Percentiles rank a stretch among this genome's conserved stretches.
Evolutionary conservation across 2,329 filamentous ascomycete species (phyloP).

Genomic region (Neofusicoccum ribis): DNA sequence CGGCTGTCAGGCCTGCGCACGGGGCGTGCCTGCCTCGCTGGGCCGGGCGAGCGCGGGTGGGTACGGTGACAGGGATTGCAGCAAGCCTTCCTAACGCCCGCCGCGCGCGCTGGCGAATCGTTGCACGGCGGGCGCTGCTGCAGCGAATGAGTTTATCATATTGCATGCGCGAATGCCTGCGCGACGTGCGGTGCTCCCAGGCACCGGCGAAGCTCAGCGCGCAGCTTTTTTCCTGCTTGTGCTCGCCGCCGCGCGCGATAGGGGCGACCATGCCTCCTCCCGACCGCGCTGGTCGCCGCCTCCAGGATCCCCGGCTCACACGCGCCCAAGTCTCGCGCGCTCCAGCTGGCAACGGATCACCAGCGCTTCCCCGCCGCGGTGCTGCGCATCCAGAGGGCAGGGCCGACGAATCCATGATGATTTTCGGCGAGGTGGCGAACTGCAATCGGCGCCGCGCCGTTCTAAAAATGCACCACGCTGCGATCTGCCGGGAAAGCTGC

Average conservation of each 20-base stretch:
- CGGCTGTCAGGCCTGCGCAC: slow-evolving; percentile 20
- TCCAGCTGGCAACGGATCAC: slow-evolving; percentile 6
- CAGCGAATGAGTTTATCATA: slow-evolving; percentile 15
- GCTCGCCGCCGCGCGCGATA: neutral
- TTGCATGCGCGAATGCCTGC: slow-evolving; percentile 12
- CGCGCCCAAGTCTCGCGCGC: neutral
- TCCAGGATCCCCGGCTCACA: neutral
- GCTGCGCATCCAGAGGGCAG: slow-evolving; percentile 6
- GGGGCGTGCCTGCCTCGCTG: slow-evolving; percentile 19
- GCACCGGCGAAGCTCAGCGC: neutral
- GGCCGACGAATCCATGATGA: slow-evolving; percentile 5
- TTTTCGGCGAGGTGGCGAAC: slow-evolving; percentile 17
- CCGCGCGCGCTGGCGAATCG: slow-evolving; percentile 16
- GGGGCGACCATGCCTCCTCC: neutral
- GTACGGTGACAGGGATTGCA: slow-evolving; percentile 11
- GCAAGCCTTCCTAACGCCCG: slow-evolving; percentile 15
- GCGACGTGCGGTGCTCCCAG: slow-evolving; percentile 11
- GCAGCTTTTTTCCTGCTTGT: slow-evolving; percentile 6
- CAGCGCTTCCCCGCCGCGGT: slow-evolving; percentile 11
- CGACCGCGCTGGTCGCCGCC: neutral
- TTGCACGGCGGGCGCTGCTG: slow-evolving; percentile 3
- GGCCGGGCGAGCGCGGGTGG: slow-evolving; percentile 14
- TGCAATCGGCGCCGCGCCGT: slow-evolving; percentile 15
- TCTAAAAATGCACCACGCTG: slow-evolving; percentile 4
- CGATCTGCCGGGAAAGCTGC: slow-evolving; percentile 15